Evolutionary conservation across 768 basidiomycete genomes (phyloP).

Genomic region (Macrolepiota dolichaula): DNA sequence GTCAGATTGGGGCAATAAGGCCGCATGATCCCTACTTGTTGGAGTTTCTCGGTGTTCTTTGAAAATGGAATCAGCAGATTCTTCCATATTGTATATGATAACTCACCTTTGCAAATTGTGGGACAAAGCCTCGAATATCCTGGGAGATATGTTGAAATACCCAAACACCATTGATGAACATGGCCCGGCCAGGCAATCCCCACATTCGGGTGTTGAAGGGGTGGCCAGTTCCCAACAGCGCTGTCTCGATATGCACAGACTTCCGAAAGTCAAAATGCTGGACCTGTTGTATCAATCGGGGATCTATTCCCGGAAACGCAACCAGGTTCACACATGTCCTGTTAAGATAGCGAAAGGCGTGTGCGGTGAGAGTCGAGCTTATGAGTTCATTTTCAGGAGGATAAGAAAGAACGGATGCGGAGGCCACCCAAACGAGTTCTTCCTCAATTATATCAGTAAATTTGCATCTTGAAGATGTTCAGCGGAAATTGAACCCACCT

Average conservation of each 20-base stretch:
- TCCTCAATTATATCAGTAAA: not conserved
- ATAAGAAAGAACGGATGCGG: not conserved
- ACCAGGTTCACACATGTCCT: not conserved
- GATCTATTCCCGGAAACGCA: not conserved
- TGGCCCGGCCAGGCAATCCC: not conserved
- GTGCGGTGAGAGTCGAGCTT: not conserved
- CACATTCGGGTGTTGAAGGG: not conserved
- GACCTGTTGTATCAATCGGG: not conserved
- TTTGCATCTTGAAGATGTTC: not conserved
- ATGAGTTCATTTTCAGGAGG: not conserved
- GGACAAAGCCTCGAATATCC: not conserved
- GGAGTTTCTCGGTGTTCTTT: not conserved
- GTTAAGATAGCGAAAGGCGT: not conserved
- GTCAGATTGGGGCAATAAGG: not conserved
- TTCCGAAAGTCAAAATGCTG: not conserved
- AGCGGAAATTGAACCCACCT: not conserved
- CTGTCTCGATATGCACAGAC: not conserved
- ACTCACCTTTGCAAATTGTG: not conserved
- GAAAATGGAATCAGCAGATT: not conserved
- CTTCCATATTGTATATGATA: not conserved
- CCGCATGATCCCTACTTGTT: not conserved
- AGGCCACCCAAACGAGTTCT: not conserved
- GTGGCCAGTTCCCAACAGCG: not conserved
- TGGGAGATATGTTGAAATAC: not conserved
- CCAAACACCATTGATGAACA: not conserved